Evolutionary conservation across 225 moss, liverwort and hornwort genomes (phyloP), one percentile per base, ranked within the genome.

Genomic region (Pleurozium schreberi): DNA sequence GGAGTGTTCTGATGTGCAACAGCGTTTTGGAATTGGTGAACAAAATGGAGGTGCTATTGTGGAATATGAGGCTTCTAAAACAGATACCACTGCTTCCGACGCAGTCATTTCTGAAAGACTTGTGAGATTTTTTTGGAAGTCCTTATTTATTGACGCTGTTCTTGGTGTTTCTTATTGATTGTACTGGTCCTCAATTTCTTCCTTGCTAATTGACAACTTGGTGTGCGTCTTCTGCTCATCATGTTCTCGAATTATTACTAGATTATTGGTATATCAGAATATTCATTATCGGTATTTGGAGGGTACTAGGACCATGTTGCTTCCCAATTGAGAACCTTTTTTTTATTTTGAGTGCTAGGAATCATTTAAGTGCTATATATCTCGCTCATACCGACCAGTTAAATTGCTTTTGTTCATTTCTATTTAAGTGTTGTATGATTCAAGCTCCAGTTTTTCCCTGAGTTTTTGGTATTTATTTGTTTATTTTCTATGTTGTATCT

Each of bases 1-100:
- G 92, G 98, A 98, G 90, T 97, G 96, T 89, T 94, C 94, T 75
- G 97, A 98, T 85, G 93, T 98, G 84, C 96, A 97, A 88, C 94
- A 95, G 80, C 94, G 94, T 78, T 97, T 95, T 91, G 98, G 97
- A 91, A 94, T 93, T 47, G 96, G 96, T 81, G 96, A 96, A 62
- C 95, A 95, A 75, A 96, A 98, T 91, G 98, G 96, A 83, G 92
- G 93, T 86, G 91, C 93, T 80, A 77, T 90, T 66, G 91, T 95
- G 75, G 93, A 94, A 75, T 88, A 92, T 42, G 88, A 89, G 82
- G 76, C 93, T 66, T 92, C 95, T 80, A 93, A 90, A 87, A 92
- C 95, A 90, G 96, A 99, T 89, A 91, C 23, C 77, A 94, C 96
- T 63, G 92, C 93, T 91, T 95, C 96, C 65, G 98, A 97, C 89